Evolutionary conservation across 441 rosid genomes (phyloP).

Genomic region (Lepidium campestre): DNA sequence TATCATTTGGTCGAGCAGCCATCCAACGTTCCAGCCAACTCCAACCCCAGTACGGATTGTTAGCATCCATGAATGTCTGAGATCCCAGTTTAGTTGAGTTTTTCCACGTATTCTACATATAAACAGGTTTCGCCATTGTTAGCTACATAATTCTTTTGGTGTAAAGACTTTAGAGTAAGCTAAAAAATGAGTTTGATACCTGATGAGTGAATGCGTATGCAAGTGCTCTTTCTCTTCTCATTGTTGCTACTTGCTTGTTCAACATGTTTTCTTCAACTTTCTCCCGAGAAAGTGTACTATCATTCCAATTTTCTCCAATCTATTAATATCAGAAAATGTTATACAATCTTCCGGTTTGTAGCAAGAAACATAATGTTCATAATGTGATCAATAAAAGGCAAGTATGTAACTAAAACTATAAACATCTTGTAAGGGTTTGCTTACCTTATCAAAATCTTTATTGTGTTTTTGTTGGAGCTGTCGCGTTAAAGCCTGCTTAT

Average conservation of each 20-base stretch:
- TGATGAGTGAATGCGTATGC: constrained; percentile 92
- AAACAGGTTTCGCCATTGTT: background rate
- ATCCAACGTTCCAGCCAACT: constrained; percentile 98
- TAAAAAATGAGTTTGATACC: constrained; percentile 33
- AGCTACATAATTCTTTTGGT: background rate
- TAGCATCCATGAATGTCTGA: constrained; percentile 74
- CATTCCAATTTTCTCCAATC: constrained; percentile 69
- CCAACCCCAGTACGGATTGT: constrained; percentile 95
- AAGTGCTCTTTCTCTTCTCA: constrained; percentile 90
- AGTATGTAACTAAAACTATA: background rate
- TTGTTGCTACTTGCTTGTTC: constrained; percentile 68
- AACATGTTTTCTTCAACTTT: constrained; percentile 56
- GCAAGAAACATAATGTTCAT: constrained; percentile 34
- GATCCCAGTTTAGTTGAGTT: constrained; percentile 20
- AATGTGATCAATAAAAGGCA: background rate
- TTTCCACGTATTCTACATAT: constrained; percentile 45
- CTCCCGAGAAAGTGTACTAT: constrained; percentile 57
- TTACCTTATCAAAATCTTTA: constrained; percentile 45
- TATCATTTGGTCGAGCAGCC: constrained; percentile 86
- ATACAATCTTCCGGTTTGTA: background rate
- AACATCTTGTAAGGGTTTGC: background rate
- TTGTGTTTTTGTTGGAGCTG: constrained; percentile 64
- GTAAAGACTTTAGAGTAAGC: background rate
- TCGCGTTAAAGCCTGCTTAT: constrained; percentile 65
- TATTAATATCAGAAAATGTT: constrained; percentile 19